Percentiles rank a stretch among this genome's conserved stretches.
Conservation (phyloP, 257 asterid species). For the Penstemon barbatus region DNA sequence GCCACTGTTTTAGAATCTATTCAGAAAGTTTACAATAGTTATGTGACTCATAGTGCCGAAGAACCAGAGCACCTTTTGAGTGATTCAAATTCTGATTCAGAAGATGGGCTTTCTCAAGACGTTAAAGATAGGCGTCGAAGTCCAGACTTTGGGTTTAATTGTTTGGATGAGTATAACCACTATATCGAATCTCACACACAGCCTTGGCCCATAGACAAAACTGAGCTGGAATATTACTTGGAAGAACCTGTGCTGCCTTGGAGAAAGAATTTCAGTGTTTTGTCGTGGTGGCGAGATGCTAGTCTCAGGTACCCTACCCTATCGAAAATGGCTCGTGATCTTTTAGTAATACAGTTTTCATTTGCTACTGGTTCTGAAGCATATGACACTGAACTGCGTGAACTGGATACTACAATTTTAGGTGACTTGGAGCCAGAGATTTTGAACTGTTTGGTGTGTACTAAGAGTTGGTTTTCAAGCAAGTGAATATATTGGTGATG, state of each 20-base stretch:
- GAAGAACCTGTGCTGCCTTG: slow-evolving; percentile 34
- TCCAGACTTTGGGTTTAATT: slow-evolving; percentile 21
- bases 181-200: slow-evolving; percentile 20
- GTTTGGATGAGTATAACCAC: slow-evolving; percentile 25
- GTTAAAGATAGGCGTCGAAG: background rate
- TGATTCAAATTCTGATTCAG: slow-evolving; percentile 20
- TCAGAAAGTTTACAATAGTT: slow-evolving; percentile 20
- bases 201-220: slow-evolving; percentile 11
- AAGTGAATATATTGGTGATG: no score
- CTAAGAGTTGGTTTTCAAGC: background rate
- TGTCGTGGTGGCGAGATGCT: slow-evolving; percentile 31
- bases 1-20: slow-evolving; percentile 22
- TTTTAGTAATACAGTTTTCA: slow-evolving; percentile 24
- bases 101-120: slow-evolving; percentile 13
- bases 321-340: slow-evolving; percentile 31
- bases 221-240: slow-evolving; percentile 32
- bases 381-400: slow-evolving; percentile 12
- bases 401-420: slow-evolving; percentile 7
- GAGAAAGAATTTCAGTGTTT: slow-evolving; percentile 25
- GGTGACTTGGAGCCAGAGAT: slow-evolving; percentile 9
- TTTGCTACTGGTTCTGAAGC: slow-evolving; percentile 22
- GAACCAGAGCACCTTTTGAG: slow-evolving; percentile 9
- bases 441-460: background rate
- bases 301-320: slow-evolving; percentile 30
- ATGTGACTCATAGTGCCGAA: background rate